Conservation (phyloP, 2,329 filamentous ascomycete species). For the Scedosporium dehoogii region DNA sequence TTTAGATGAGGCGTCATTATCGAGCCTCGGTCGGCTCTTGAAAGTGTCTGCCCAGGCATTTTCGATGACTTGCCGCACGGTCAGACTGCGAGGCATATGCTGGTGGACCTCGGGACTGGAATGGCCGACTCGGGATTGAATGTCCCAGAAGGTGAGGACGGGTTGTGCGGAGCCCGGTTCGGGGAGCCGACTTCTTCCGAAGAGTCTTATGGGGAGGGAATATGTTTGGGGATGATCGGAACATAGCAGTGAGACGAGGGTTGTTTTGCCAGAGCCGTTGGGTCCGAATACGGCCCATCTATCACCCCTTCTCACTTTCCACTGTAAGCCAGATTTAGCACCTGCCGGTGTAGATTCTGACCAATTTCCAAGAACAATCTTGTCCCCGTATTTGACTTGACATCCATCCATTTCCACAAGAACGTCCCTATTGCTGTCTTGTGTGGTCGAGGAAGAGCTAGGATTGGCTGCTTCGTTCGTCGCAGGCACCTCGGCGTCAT, state of each 20-base stretch:
- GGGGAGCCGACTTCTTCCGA: constrained; percentile 72
- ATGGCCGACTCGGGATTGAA: constrained; percentile 83
- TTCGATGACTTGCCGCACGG: constrained; percentile 64
- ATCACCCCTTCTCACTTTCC: constrained; percentile 74
- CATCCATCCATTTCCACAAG: constrained; percentile 84
- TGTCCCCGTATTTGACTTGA: constrained; percentile 68
- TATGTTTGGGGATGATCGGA: constrained; percentile 96
- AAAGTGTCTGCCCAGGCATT: constrained; percentile 90
- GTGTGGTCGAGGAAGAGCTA: constrained; percentile 31
- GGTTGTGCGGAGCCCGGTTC: constrained; percentile 53
- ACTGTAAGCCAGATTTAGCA: constrained; percentile 56
- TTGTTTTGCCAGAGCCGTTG: constrained; percentile 94
- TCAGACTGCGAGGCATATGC: constrained; percentile 74
- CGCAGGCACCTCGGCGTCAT: constrained; percentile 23
- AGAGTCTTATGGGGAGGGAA: constrained; percentile 75
- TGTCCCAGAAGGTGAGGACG: constrained; percentile 84
- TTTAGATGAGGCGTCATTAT: constrained; percentile 41
- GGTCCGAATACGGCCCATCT: constrained; percentile 89
- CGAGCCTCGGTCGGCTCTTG: constrained; percentile 56
- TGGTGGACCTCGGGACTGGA: constrained; percentile 90
- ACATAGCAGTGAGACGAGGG: constrained; percentile 80
- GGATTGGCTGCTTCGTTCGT: constrained; percentile 10
- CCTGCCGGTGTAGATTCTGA: constrained; percentile 43
- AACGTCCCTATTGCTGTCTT: constrained; percentile 25
- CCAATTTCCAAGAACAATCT: constrained; percentile 75